Conservation (phyloP, 257 asterid genomes). For the Verbena officinalis region DNA sequence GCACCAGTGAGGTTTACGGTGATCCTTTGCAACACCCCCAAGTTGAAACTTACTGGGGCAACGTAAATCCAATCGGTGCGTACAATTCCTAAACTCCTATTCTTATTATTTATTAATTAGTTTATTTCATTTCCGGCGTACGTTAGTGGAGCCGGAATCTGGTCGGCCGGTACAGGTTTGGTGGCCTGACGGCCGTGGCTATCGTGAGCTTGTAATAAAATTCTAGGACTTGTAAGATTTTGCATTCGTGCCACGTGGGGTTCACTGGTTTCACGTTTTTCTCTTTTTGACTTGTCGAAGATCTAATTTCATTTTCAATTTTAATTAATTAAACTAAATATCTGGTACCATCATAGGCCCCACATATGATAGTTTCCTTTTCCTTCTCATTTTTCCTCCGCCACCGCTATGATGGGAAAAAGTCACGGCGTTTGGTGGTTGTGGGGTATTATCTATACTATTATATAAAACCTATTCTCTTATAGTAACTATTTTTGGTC, state of each 20-base stretch:
- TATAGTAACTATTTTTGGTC: too few relatives aligned
- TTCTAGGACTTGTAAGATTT: slow-evolving; percentile 5
- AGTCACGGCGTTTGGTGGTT: slow-evolving; percentile 33
- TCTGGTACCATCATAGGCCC: slow-evolving; percentile 23
- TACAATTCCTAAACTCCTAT: not conserved
- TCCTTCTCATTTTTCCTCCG: not conserved
- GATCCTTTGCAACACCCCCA: slow-evolving; percentile 96
- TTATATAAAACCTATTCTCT: too few relatives aligned
- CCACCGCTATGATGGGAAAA: not conserved
- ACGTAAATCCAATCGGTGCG: slow-evolving; percentile 94
- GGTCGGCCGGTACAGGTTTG: slow-evolving; percentile 32
- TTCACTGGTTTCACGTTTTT: slow-evolving; percentile 11
- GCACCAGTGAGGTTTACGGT: slow-evolving; percentile 99
- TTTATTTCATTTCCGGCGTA: not conserved
- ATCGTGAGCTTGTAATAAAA: slow-evolving; percentile 29
- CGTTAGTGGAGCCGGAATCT: not conserved
- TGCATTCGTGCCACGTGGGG: slow-evolving; percentile 39
- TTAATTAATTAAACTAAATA: slow-evolving; percentile 4
- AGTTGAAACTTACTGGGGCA: slow-evolving; percentile 97
- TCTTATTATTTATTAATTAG: not conserved
- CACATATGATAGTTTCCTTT: not conserved
- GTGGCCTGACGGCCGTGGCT: slow-evolving; percentile 13
- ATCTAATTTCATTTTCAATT: not conserved
- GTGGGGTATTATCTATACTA: slow-evolving; percentile 24
- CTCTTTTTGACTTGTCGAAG: slow-evolving; percentile 26